Evolutionary conservation across 2,329 filamentous ascomycete genomes (phyloP).

Genomic region (Dendryphion nanum): DNA sequence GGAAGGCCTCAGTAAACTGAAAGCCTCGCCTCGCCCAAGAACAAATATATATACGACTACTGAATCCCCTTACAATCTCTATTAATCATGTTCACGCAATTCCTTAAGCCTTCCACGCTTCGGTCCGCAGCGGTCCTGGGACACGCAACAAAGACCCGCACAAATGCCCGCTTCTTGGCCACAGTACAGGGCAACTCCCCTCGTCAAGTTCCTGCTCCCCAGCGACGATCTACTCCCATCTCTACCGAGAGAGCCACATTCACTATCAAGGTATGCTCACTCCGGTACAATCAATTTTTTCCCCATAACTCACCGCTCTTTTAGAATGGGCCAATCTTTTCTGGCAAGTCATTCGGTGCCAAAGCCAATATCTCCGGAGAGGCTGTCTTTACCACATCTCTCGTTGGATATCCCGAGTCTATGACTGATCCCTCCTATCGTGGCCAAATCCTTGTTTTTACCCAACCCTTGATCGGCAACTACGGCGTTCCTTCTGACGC

Average conservation of each 20-base stretch:
- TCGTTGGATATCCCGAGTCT: slow-evolving; percentile 96
- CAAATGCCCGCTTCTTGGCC: slow-evolving; percentile 56
- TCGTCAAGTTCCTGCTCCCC: slow-evolving; percentile 62
- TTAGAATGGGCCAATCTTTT: slow-evolving; percentile 91
- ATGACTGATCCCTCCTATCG: slow-evolving; percentile 69
- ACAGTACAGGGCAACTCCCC: slow-evolving; percentile 69
- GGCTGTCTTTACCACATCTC: slow-evolving; percentile 96
- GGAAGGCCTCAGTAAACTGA: slow-evolving; percentile 66
- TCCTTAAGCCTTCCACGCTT: slow-evolving; percentile 53
- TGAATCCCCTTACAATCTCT: slow-evolving; percentile 21
- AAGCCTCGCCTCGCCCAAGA: slow-evolving; percentile 22
- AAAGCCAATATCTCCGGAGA: slow-evolving; percentile 96
- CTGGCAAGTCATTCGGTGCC: slow-evolving; percentile 93
- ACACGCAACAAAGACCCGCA: slow-evolving; percentile 46
- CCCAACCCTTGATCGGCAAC: slow-evolving; percentile 96
- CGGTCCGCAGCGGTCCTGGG: slow-evolving; percentile 43
- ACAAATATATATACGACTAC: slow-evolving; percentile 6
- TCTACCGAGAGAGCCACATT: slow-evolving; percentile 82
- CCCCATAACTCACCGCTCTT: slow-evolving; percentile 31
- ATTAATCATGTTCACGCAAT: slow-evolving; percentile 54
- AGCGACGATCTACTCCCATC: slow-evolving; percentile 63
- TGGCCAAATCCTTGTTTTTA: slow-evolving; percentile 96
- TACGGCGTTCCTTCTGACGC: slow-evolving; percentile 89
- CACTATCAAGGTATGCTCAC: slow-evolving; percentile 76
- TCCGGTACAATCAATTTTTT: background rate